These are phyloP conservation scores for Dichotomopilus funicola DNA, from an alignment of 2,329 filamentous ascomycete species.

Conservation along the genomic window DNA sequence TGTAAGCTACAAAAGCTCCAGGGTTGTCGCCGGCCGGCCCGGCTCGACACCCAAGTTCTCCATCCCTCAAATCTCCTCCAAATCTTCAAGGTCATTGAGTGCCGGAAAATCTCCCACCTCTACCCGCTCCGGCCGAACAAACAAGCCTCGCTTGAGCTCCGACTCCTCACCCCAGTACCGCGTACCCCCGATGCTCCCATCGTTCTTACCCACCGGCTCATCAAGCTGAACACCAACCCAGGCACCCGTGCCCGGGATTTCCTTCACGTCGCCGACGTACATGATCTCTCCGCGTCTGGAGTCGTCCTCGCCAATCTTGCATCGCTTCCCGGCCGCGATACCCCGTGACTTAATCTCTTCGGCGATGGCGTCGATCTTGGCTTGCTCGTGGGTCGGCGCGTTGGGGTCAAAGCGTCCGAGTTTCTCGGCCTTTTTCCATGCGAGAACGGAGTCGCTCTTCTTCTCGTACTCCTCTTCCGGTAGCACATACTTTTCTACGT, in stretches of 20 bases:
- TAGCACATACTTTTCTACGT: constrained; percentile 85
- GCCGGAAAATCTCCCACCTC: constrained; percentile 68
- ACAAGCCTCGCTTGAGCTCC: constrained; percentile 64
- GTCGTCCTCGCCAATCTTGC: constrained; percentile 62
- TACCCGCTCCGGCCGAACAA: constrained; percentile 71
- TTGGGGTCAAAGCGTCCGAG: constrained; percentile 93
- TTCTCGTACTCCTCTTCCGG: constrained; percentile 79
- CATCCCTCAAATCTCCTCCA: constrained; percentile 64
- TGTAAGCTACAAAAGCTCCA: neutral
- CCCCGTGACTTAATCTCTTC: constrained; percentile 65
- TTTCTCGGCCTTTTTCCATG: constrained; percentile 93
- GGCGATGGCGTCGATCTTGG: constrained; percentile 61
- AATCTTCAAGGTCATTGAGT: constrained; percentile 68
- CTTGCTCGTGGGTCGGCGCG: constrained; percentile 65
- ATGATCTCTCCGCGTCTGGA: constrained; percentile 60
- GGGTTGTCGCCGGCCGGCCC: neutral
- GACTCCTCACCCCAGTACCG: constrained; percentile 65
- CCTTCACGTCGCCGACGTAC: constrained; percentile 67
- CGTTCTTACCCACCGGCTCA: constrained; percentile 78
- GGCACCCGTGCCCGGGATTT: constrained; percentile 60
- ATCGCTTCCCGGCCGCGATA: constrained; percentile 57
- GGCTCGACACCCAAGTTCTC: neutral
- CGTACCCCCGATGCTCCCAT: constrained; percentile 56
- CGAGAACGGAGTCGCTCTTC: constrained; percentile 80
- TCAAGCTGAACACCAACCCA: constrained; percentile 74